Evolutionary conservation across 2,329 filamentous ascomycete genomes (phyloP).

Genomic region (Colletotrichum euphorbiae): DNA sequence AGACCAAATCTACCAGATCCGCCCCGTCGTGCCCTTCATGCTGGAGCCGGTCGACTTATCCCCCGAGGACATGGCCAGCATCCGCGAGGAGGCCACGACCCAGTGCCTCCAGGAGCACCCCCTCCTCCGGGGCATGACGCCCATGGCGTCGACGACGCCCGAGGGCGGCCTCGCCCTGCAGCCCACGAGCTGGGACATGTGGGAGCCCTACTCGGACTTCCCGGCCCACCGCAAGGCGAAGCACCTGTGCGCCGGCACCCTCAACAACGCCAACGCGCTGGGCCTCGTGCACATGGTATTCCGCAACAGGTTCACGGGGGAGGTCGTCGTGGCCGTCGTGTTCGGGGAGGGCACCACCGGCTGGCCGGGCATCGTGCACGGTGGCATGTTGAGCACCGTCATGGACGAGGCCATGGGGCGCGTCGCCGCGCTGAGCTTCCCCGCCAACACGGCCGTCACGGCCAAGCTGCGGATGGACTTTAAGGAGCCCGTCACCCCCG

Average conservation of each 20-base stretch:
- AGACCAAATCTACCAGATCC: constrained; percentile 12
- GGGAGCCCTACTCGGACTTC: constrained; percentile 30
- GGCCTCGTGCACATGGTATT: constrained; percentile 51
- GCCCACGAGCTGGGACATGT: constrained; percentile 20
- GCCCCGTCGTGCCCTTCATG: constrained; percentile 25
- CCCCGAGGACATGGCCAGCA: background rate
- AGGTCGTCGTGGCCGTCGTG: constrained; percentile 47
- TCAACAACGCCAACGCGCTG: constrained; percentile 46
- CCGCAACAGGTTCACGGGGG: constrained; percentile 43
- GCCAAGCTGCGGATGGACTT: constrained; percentile 34
- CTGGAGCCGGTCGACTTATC: background rate
- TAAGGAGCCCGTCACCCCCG: constrained; percentile 26
- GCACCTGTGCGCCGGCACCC: constrained; percentile 50
- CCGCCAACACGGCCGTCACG: constrained; percentile 35
- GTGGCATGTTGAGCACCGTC: constrained; percentile 51
- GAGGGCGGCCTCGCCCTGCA: background rate
- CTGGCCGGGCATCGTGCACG: constrained; percentile 50
- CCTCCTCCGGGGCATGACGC: constrained; percentile 11
- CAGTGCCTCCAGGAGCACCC: constrained; percentile 6
- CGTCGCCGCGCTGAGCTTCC: constrained; percentile 27
- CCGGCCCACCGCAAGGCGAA: constrained; percentile 40
- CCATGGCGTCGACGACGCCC: background rate
- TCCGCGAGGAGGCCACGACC: constrained; percentile 16
- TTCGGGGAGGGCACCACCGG: constrained; percentile 51
- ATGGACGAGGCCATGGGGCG: constrained; percentile 53